Evolutionary conservation across 2,329 filamentous ascomycete species (phyloP), one percentile per base, ranked within the genome.

Genomic region (Scedosporium dehoogii): DNA sequence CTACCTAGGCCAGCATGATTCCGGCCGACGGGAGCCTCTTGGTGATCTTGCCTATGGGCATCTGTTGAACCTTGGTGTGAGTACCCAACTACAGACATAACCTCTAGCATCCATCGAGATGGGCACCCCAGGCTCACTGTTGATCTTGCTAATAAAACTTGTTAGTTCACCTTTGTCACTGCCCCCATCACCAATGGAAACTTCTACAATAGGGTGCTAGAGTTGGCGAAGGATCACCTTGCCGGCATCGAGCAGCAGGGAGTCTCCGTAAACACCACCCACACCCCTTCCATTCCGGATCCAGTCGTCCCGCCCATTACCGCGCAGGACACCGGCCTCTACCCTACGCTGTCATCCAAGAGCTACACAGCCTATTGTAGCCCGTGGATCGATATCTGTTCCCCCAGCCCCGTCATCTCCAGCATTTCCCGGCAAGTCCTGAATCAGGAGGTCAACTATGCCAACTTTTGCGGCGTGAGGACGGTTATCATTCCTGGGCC

Each of bases 321-420:
- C 0, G 88, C 91, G 10, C 83, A 89, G 65, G 92, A 97, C 71
- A 92, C 91, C 0, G 85, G 82, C 21, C 77, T 94, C 62, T 85
- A 85, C 58, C 90, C 90, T 4, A 83, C 82, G 63, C 81, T 84
- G 14, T 82, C 82, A 65, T 85, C 92, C 64, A 85, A 86, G 66
- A 89, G 92, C 60, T 79, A 94, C 64, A 82, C 96, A 58, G 90
- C 86, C 14, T 87, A 89, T 63, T 85, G 86, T n/a, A 96, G 92
- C 73, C 84, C 91, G 5, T 97, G 93, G 93, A 93, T 96, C 67
- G 92, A 97, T 71, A 78, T 97, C 12, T 88, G 87, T 69, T 96
- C 92, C 2, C 77, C 86, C 1, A 89, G 97, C 72, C 90, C 92
- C 6, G 75, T 93, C 65, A 87, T 97, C 65, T 86, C 91, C 6